A percentile compares a stretch with the other conserved stretches of the same genome.
Conservation (phyloP, 2,329 filamentous ascomycete genomes). For the Fusarium sp. region DNA sequence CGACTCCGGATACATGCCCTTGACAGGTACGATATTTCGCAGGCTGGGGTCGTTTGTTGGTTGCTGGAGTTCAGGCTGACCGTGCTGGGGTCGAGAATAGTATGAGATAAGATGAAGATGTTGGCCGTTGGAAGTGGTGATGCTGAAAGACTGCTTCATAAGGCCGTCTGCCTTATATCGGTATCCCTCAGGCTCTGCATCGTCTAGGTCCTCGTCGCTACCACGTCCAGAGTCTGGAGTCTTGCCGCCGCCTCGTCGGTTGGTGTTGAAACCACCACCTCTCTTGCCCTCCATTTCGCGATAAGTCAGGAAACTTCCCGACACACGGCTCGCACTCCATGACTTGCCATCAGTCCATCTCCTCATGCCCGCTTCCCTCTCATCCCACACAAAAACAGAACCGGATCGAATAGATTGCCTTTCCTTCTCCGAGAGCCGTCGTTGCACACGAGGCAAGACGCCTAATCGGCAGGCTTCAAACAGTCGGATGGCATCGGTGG, state of each 20-base stretch:
- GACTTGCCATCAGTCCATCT: slow-evolving; percentile 99
- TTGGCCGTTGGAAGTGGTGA: slow-evolving; percentile 88
- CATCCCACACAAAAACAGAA: slow-evolving; percentile 99
- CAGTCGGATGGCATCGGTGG: slow-evolving; percentile 96
- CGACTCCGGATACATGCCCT: slow-evolving; percentile 97
- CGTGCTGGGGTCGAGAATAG: slow-evolving; percentile 84
- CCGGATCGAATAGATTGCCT: slow-evolving; percentile 95
- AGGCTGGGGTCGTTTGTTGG: slow-evolving; percentile 85
- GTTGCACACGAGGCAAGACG: slow-evolving; percentile 89
- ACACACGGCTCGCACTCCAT: slow-evolving; percentile 97
- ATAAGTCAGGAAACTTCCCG: slow-evolving; percentile 96
- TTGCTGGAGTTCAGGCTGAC: slow-evolving; percentile 79
- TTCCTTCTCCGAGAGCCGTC: slow-evolving; percentile 95
- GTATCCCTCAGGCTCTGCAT: slow-evolving; percentile 89
- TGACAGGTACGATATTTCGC: slow-evolving; percentile 85
- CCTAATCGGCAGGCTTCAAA: slow-evolving; percentile 96
- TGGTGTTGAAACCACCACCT: slow-evolving; percentile 78
- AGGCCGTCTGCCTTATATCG: slow-evolving; percentile 95
- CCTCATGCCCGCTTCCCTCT: slow-evolving; percentile 97
- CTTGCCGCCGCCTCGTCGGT: slow-evolving; percentile 73
- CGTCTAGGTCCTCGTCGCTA: slow-evolving; percentile 88
- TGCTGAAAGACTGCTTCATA: slow-evolving; percentile 99
- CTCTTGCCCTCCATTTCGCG: slow-evolving; percentile 99
- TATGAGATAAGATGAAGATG: slow-evolving; percentile 99
- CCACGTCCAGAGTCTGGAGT: slow-evolving; percentile 85